Percentiles rank a stretch among this genome's conserved stretches.
Conservation (phyloP, 129 eudicot genomes). For the Arctium lappa region DNA sequence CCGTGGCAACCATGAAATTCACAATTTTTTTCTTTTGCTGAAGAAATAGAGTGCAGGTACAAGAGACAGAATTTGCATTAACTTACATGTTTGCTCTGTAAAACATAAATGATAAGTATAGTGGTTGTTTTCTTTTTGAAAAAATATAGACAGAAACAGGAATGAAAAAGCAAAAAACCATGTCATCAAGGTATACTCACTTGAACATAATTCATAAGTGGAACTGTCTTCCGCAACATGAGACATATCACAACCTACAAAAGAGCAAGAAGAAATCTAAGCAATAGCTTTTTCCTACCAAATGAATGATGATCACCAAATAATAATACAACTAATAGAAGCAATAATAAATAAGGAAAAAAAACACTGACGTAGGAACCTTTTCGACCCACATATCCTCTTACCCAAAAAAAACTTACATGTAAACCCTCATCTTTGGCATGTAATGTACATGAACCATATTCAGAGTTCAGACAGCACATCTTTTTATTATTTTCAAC, state of each 20-base stretch:
- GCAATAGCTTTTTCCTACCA: not conserved
- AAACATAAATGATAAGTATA: not conserved
- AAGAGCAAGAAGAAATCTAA: constrained; percentile 15
- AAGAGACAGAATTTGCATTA: not conserved
- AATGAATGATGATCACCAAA: not conserved
- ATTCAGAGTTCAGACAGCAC: not conserved
- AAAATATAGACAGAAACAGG: not conserved
- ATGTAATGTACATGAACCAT: not conserved
- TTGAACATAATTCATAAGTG: constrained; percentile 87
- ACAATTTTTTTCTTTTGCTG: not conserved
- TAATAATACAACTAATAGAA: not conserved
- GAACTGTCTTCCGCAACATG: constrained; percentile 75
- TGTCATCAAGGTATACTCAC: constrained; percentile 33
- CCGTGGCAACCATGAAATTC: not conserved
- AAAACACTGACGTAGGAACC: not conserved
- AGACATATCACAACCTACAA: constrained; percentile 82
- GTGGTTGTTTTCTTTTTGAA: not conserved
- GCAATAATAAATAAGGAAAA: not conserved
- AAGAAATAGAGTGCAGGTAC: not conserved
- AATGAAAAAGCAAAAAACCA: not conserved
- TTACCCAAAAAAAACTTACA: not conserved
- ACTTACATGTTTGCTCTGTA: not conserved
- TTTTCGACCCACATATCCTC: not conserved
- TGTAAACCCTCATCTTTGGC: not conserved
- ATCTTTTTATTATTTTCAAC: not conserved